Conservation (phyloP, 1,139 yeast species). For the Suhomyces bribrorum region DNA sequence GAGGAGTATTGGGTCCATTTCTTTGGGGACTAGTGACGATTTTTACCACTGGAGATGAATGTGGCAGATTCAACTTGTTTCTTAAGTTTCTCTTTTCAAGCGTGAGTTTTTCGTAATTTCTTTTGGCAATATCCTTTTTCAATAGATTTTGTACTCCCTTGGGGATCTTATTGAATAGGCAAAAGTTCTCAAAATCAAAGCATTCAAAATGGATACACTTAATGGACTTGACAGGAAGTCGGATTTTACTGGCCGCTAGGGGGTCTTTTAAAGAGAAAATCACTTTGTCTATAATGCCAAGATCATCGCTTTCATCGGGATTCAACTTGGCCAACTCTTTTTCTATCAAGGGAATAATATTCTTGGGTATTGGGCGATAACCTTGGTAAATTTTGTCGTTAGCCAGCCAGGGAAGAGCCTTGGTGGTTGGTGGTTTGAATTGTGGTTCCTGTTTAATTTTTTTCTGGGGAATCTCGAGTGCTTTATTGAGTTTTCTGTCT, state of each 20-base stretch:
- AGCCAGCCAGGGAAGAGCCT: background rate
- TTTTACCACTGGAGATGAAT: constrained; percentile 5
- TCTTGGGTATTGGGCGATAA: constrained; percentile 17
- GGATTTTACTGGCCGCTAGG: constrained; percentile 36
- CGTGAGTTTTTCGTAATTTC: constrained; percentile 25
- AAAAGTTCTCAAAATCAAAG: constrained; percentile 48
- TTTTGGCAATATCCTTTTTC: constrained; percentile 27
- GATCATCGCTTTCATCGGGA: constrained; percentile 15
- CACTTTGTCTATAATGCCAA: constrained; percentile 17
- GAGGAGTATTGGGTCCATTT: constrained; percentile 21
- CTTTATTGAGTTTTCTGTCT: constrained; percentile 15
- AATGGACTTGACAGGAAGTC: constrained; percentile 42
- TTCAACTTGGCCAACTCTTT: constrained; percentile 14
- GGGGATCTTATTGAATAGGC: constrained; percentile 40
- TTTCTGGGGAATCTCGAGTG: constrained; percentile 5
- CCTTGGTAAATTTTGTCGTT: constrained; percentile 2
- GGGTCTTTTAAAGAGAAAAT: constrained; percentile 20
- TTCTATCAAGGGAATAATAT: constrained; percentile 18
- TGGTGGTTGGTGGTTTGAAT: background rate
- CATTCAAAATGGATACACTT: constrained; percentile 47
- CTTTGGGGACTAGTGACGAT: constrained; percentile 9
- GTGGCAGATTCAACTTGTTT: background rate
- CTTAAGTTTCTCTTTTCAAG: constrained; percentile 15
- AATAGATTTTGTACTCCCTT: constrained; percentile 28
- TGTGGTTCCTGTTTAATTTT: constrained; percentile 2